phyloP scores from a whole-genome alignment of 2,329 filamentous ascomycete species.

The Pyrenochaeta sp. region DNA sequence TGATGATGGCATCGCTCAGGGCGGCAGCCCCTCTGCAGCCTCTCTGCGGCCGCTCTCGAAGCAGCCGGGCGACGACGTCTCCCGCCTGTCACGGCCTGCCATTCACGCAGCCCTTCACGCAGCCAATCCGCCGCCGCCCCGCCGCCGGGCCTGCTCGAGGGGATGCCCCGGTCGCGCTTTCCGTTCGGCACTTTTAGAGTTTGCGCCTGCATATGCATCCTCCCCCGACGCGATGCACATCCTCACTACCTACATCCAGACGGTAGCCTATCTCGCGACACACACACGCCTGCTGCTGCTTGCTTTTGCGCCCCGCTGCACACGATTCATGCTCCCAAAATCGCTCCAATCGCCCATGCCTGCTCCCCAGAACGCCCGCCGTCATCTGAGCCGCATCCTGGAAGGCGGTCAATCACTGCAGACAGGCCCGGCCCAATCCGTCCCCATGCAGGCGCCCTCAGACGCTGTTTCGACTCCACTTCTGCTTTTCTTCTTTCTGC shows the following conservation, averaged over 20 bases:
- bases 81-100: conserved; percentile 2
- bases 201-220: conserved; percentile 21
- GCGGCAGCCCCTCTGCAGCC: conserved; percentile 23
- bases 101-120: conserved; percentile 2
- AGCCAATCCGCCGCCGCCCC: conserved; percentile 29
- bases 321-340: too few species aligned
- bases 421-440: conserved; percentile 36
- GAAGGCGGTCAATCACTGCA: conserved; percentile 31
- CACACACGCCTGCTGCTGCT: too few species aligned
- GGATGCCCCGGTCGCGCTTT: too few species aligned
- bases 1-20: conserved; percentile 30
- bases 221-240: conserved; percentile 13
- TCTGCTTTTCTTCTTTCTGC: conserved; percentile 29
- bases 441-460: conserved; percentile 41
- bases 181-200: conserved; percentile 37
- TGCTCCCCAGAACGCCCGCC: conserved; percentile 1
- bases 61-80: background rate
- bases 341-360: conserved; percentile 7
- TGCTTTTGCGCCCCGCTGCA: too few species aligned
- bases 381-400: conserved; percentile 25
- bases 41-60: conserved; percentile 1
- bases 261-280: too few species aligned
- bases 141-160: too few species aligned
- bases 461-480: conserved; percentile 31
- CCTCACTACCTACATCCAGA: conserved; percentile 5